Base-by-base conservation (phyloP, 192 early-diverging fungal species). In the Entomortierella lignicola region DNA sequence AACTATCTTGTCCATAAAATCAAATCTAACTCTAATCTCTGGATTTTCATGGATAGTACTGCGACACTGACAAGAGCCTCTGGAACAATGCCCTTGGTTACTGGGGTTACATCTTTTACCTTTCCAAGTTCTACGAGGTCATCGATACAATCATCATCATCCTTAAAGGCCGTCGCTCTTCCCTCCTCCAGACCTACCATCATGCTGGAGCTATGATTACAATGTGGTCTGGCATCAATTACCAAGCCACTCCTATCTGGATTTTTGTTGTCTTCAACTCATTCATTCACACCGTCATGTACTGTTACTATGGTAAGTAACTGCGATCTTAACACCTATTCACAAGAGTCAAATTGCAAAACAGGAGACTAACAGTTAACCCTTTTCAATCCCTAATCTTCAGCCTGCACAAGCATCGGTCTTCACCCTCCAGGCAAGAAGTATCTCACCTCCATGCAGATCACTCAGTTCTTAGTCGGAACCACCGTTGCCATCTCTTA, bases 211-310 rank as follows among this genome's bases (percentile, higher is more conserved):
- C 93, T 37, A 96, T 96, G 71, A 75, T 94, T 73, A 88, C 91
- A 50, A 94, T 93, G 92, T 94, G 89, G 87, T 82, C 86, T 23
- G 88, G 89, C 42, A 89, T 90, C 79, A 87, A 89, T 55, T 91
- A 84, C 56, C 85, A 87, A 63, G 85, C 93, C 0, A 89, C 92
- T 2, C 86, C 88, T n/a, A 90, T 93, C 68, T 94, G 93, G 88
- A 91, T 95, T 62, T 94, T 93, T 69, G 94, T 92, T 41, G 72
- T 89, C 26, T 88, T 91, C 85, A 96, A 96, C 85, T 94, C 93
- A 20, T 93, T 94, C 61, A 92, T 96, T 44, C 95, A 96, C 85
- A 89, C 91, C 62, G 68, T 96, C 57, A 96, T 96, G 94, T 96
- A 95, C 82, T 80, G 74, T 42, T 95, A 95, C 85, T 96, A 96